A percentile compares a stretch with the other conserved stretches of the same genome.
Conservation (phyloP, 2,329 filamentous ascomycete genomes). For the Emmonsiellopsis sp. region DNA sequence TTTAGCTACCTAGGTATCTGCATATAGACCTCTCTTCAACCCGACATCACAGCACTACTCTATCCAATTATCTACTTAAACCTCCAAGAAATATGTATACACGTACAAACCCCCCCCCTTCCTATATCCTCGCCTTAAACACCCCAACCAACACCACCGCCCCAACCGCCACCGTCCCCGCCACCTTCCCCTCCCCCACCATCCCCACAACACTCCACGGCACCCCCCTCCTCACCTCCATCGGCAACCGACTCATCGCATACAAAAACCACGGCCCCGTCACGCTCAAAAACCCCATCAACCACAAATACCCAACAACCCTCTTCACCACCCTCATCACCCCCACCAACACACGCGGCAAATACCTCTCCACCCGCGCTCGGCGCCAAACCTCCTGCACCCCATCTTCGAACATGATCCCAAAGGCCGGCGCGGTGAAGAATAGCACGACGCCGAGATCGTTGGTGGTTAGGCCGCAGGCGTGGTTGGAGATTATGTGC, state of each 20-base stretch:
- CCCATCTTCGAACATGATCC: constrained; percentile 23
- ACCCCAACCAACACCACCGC: neutral
- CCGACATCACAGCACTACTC: too few species aligned
- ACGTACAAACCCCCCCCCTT: neutral
- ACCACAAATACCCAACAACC: neutral
- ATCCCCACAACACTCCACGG: neutral
- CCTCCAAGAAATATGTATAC: too few species aligned
- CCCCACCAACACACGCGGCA: neutral
- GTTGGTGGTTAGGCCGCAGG: constrained; percentile 10
- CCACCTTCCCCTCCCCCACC: neutral
- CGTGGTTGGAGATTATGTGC: constrained; percentile 14
- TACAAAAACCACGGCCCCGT: neutral
- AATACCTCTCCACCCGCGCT: neutral
- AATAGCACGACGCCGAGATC: constrained; percentile 13
- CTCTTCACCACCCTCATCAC: neutral
- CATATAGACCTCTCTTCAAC: too few species aligned
- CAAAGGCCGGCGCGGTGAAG: constrained; percentile 17
- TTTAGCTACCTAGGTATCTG: too few species aligned
- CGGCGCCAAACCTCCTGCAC: constrained; percentile 15
- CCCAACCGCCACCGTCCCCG: neutral
- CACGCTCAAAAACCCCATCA: neutral
- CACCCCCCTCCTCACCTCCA: neutral
- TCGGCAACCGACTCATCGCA: neutral
- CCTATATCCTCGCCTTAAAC: neutral
- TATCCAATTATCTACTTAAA: too few species aligned